Evolutionary conservation across 2,329 filamentous ascomycete species (phyloP).

Genomic region (Epichloe festucae): DNA sequence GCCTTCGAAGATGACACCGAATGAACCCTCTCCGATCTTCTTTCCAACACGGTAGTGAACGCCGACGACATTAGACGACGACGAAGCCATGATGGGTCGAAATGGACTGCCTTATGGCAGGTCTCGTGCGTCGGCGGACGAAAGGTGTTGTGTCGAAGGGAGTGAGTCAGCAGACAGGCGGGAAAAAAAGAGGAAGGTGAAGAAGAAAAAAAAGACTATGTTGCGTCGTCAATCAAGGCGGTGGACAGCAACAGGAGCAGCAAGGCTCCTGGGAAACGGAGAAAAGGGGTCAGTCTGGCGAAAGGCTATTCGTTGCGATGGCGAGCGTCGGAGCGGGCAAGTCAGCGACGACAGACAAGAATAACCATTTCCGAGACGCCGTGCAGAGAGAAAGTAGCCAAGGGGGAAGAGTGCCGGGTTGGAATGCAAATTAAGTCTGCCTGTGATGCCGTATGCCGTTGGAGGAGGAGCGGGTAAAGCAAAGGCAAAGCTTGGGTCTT

Average conservation of each 20-base stretch:
- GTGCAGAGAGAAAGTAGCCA: not conserved
- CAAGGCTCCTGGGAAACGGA: constrained; percentile 3
- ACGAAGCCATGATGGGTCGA: constrained; percentile 55
- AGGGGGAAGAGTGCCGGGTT: not conserved
- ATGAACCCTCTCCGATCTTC: constrained; percentile 98
- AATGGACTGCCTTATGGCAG: constrained; percentile 4
- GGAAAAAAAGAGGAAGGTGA: not conserved
- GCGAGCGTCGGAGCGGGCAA: not conserved
- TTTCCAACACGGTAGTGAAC: constrained; percentile 98
- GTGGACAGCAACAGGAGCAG: constrained; percentile 5
- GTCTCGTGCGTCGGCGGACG: constrained; percentile 4
- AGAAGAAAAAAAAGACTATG: not conserved
- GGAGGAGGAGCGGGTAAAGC: constrained; percentile 2
- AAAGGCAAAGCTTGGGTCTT: constrained; percentile 2
- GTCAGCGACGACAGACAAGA: constrained; percentile 11
- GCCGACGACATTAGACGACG: constrained; percentile 92
- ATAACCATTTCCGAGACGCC: constrained; percentile 11
- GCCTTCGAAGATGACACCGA: constrained; percentile 97
- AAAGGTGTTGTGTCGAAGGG: constrained; percentile 1
- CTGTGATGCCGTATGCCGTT: constrained; percentile 3
- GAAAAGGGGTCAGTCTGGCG: constrained; percentile 7
- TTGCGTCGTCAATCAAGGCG: constrained; percentile 6
- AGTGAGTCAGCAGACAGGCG: not conserved
- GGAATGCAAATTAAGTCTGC: constrained; percentile 4
- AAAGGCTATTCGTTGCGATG: not conserved